Base-by-base conservation (phyloP, 768 basidiomycete genomes). In the Boletales sp. region DNA sequence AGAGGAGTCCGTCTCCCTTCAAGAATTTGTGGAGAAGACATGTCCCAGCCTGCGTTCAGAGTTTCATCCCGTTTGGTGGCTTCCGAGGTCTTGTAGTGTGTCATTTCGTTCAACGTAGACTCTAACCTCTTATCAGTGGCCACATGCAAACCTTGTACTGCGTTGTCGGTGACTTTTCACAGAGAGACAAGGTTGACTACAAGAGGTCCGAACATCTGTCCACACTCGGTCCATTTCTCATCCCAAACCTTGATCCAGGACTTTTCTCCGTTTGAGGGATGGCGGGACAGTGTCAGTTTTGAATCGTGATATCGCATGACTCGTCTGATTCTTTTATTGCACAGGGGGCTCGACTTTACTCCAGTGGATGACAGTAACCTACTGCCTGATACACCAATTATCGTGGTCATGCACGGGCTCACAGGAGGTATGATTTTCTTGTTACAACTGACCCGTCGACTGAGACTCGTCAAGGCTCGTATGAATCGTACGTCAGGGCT, bases 401-500 rank as follows among this genome's bases (percentile, higher is more conserved):
- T 68, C 24, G 68, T 68, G 4, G 69, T 70, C 24, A 50, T 57
- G 60, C 67, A 68, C 18, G 67, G 67, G 24, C 47, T 68, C 19
- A 68, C 67, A 19, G 67, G 67, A 48, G 67, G 67, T 70, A 56
- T 39, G 14, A n/a, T 46, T 14, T 41, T 27, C 18, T 37, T 38
- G 34, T 50, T 17, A 32, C 40, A 37, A 31, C 19, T 11, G 27
- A 34, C 24, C 40, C 30, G 39, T 53, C 37, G 29, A 21, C 24
- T 56, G 31, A 59, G 30, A 21, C 35, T 38, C 50, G 45, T 54
- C 51, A 54, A 91, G 90, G 90, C 35, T 92, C 90, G 17, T 82
- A 95, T 63, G 95, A 95, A 74, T 76, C 85, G 17, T 98, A 97
- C 62, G 89, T 97, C 39, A 77, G 92, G 54, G 84, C 88, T 27